These are phyloP conservation scores for Tricholoma sp. DNA, from an alignment of 768 basidiomycete species.

Conservation along the genomic window DNA sequence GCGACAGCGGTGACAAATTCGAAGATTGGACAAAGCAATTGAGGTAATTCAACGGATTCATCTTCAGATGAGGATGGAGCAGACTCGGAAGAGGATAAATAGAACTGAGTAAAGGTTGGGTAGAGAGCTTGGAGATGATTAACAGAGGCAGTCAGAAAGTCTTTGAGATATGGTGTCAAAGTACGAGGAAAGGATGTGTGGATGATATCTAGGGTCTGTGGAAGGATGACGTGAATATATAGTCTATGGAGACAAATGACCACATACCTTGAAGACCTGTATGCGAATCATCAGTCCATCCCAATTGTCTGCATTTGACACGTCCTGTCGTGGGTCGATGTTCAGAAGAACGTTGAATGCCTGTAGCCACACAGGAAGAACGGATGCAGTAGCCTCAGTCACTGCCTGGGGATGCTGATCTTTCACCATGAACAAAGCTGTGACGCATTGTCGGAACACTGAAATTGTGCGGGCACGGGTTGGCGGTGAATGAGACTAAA, in stretches of 20 bases:
- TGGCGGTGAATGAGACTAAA: constrained; percentile 63
- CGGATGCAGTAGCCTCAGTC: constrained; percentile 72
- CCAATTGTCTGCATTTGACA: constrained; percentile 61
- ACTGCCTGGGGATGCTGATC: constrained; percentile 86
- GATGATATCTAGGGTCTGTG: constrained; percentile 74
- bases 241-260: background rate
- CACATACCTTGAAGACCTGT: constrained; percentile 77
- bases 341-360: constrained; percentile 77
- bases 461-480: constrained; percentile 84
- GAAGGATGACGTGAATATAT: background rate
- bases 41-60: constrained; percentile 67
- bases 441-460: constrained; percentile 88
- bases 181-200: constrained; percentile 78
- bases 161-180: constrained; percentile 56
- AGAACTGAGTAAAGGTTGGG: constrained; percentile 57
- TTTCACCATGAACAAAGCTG: constrained; percentile 91
- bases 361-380: constrained; percentile 90
- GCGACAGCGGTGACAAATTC: constrained; percentile 72
- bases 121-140: constrained; percentile 55
- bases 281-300: constrained; percentile 75
- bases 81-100: constrained; percentile 50
- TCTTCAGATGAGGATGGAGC: constrained; percentile 70
- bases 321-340: constrained; percentile 59
- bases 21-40: constrained; percentile 72
- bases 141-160: constrained; percentile 55